Evolutionary conservation across 1,284 basidiomycete species (phyloP), one percentile per base, ranked within the genome.

Genomic region (Golubevia sp.): DNA sequence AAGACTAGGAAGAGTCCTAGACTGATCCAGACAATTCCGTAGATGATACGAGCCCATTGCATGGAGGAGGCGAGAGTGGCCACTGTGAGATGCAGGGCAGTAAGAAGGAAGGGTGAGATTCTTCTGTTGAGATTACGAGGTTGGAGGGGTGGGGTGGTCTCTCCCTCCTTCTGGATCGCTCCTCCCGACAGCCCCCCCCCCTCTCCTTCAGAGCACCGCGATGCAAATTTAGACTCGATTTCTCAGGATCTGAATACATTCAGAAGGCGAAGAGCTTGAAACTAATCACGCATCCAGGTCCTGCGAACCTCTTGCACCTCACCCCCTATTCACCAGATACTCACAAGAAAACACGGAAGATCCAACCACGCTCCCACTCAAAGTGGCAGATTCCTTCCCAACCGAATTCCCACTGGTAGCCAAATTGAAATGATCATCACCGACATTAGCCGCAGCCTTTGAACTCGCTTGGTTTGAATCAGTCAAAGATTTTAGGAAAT

Each of bases 21-120:
- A 30, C 59, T 7, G 58, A 79, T 75, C 68, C 72, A 76, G 8
- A 67, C 56, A 59, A 79, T 71, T 60, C 70, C 65, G 26, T 75
- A 68, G 27, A 77, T 24, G 56, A 71, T 55, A 49, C 60, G 63
- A 49, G 67, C 67, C 71, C 71, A 76, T 26, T 67, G 49, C 4
- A 65, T 6, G 6, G 50, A 52, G 13, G 50, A 52, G 6, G 25
- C 25, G 5, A 27, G 21, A 6, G 50, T 23, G 6, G 50, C 21
- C 7, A 52, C 50, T 52, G 13, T 23, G 13, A 52, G 2, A 27
- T 7, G 25, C 2, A 66, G 58, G 1, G 53, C 56, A 0, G 71
- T 3, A 11, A 34, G 30, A 34, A 11, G 4, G 58, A 15, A 76
- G 49, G 1, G 70, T 68, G 30, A 68, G 70, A 30, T 59, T n/a